These are phyloP conservation scores for Cladosporium sphaerospermum DNA, from an alignment of 2,329 filamentous ascomycete genomes.

Conservation along the genomic window DNA sequence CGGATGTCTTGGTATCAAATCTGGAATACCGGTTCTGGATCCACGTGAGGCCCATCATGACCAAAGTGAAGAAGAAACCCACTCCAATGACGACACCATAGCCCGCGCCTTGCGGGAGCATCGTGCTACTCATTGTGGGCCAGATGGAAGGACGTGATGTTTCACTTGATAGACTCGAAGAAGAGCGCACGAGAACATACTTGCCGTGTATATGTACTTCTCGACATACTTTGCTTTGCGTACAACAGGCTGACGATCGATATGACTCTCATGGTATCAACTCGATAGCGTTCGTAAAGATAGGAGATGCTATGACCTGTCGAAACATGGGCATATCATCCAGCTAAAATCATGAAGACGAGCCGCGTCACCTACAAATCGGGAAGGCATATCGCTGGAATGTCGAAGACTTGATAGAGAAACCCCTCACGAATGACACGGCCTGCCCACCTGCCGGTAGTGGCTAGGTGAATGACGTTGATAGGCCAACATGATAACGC, in stretches of 20 bases:
- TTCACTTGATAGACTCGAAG: not conserved
- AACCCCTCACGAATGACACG: constrained; percentile 1
- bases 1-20: constrained; percentile 63
- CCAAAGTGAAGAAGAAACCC: constrained; percentile 60
- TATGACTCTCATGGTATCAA: not conserved
- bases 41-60: constrained; percentile 18
- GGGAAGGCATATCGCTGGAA: not conserved
- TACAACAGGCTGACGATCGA: not conserved
- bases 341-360: not conserved
- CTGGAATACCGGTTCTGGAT: constrained; percentile 43
- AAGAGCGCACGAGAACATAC: not conserved
- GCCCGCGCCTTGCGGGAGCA: constrained; percentile 40
- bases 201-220: not conserved
- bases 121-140: not conserved
- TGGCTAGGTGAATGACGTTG: constrained; percentile 1
- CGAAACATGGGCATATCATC: not conserved
- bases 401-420: not conserved
- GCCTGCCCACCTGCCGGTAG: not conserved
- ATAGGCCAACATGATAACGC: constrained; percentile 8
- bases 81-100: constrained; percentile 71
- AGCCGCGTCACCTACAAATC: not conserved
- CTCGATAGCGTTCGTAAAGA: not conserved
- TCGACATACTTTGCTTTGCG: too few relatives aligned
- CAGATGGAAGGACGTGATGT: not conserved
- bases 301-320: constrained; percentile 3